These are phyloP conservation scores for Nannizzia gypsea DNA, from an alignment of 2,329 filamentous ascomycete species.

Conservation along the genomic window DNA sequence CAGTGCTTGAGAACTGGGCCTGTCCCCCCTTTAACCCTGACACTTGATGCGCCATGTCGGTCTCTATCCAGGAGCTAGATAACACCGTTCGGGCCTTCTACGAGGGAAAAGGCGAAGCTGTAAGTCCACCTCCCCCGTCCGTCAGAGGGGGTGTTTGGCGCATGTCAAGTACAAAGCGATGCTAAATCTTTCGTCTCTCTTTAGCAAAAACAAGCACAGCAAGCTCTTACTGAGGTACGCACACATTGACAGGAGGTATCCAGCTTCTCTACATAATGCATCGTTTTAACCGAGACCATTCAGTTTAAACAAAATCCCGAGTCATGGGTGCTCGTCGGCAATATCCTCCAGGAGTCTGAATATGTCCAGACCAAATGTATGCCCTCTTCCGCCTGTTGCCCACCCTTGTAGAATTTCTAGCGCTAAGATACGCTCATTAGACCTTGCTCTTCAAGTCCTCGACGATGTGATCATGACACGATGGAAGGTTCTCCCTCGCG, in stretches of 20 bases:
- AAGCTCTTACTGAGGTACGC: constrained; percentile 78
- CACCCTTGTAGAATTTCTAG: constrained; percentile 12
- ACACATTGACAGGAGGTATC: constrained; percentile 12
- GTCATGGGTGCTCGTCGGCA: constrained; percentile 93
- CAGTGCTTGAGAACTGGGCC: background rate
- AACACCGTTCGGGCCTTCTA: constrained; percentile 93
- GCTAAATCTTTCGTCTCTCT: constrained; percentile 27
- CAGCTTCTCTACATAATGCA: constrained; percentile 9
- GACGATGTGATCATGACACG: constrained; percentile 98
- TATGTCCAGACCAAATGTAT: constrained; percentile 93
- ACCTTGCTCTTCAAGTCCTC: constrained; percentile 87
- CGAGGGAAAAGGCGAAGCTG: constrained; percentile 87
- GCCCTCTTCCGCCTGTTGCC: constrained; percentile 29
- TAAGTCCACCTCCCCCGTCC: constrained; percentile 37
- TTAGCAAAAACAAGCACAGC: constrained; percentile 92
- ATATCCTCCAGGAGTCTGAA: constrained; percentile 84
- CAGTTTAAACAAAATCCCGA: constrained; percentile 97
- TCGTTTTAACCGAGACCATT: constrained; percentile 8
- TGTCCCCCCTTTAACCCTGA: background rate
- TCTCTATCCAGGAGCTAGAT: constrained; percentile 88
- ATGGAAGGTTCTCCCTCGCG: constrained; percentile 94
- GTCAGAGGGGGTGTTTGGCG: background rate
- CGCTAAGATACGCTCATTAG: constrained; percentile 35
- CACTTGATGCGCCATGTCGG: constrained; percentile 40
- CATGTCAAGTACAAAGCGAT: constrained; percentile 6